Percentiles rank a stretch among this genome's conserved stretches.
Conservation (phyloP, 129 eudicot genomes). For the Flaveria bidentis region DNA sequence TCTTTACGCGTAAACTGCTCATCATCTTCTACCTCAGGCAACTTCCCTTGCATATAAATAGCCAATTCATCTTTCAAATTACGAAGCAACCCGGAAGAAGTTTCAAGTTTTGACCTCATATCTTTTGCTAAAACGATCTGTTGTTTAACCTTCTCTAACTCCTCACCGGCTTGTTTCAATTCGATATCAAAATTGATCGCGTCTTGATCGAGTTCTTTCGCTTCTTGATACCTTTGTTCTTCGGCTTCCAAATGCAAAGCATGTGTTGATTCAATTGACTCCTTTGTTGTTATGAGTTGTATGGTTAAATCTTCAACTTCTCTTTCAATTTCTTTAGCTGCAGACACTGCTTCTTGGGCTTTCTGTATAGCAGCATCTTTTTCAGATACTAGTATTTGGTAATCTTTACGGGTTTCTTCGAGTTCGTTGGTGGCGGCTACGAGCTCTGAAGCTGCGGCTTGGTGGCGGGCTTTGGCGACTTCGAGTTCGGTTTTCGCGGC, state of each 20-base stretch:
- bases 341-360: constrained; percentile 67
- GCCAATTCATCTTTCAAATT: constrained; percentile 72
- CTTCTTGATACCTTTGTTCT: constrained; percentile 72
- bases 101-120: constrained; percentile 56
- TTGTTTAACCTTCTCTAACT: constrained; percentile 51
- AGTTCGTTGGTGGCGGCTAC: constrained; percentile 54
- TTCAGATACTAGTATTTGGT: constrained; percentile 46
- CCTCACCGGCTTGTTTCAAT: constrained; percentile 63
- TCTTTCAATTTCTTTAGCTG: constrained; percentile 69
- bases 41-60: constrained; percentile 77
- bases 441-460: constrained; percentile 65
- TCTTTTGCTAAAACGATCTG: constrained; percentile 54
- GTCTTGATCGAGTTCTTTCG: constrained; percentile 64
- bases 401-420: constrained; percentile 57
- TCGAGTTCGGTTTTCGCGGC: constrained; percentile 92
- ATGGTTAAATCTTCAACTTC: constrained; percentile 77
- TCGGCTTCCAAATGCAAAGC: constrained; percentile 90
- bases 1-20: constrained; percentile 47
- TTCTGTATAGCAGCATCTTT: constrained; percentile 53
- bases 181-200: constrained; percentile 52
- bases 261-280: constrained; percentile 73
- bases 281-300: constrained; percentile 74
- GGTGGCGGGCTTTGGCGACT: constrained; percentile 74
- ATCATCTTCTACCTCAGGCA: constrained; percentile 28
- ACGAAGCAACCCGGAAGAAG: constrained; percentile 52